Percentiles rank a stretch among this genome's conserved stretches.
Conservation (phyloP, 2,329 filamentous ascomycete genomes). For the Arthrobotrys iridis region DNA sequence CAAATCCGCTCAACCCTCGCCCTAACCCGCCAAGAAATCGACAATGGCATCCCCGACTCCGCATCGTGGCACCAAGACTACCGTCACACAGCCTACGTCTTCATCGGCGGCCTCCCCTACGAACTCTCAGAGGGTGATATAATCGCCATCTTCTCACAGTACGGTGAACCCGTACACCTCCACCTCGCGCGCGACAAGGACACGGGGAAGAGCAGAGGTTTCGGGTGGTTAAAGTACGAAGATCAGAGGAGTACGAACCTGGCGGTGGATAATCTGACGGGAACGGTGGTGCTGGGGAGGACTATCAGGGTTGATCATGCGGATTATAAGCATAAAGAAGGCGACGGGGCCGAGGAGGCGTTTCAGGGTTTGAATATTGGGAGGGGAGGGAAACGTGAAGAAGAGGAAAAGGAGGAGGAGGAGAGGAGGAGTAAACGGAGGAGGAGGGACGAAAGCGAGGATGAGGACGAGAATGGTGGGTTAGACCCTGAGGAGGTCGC, state of each 20-base stretch:
- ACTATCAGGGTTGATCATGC: constrained; percentile 90
- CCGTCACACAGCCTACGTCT: constrained; percentile 94
- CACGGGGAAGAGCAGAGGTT: constrained; percentile 92
- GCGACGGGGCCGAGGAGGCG: constrained; percentile 66
- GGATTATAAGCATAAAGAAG: constrained; percentile 86
- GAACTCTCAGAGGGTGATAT: constrained; percentile 95
- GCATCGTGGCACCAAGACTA: constrained; percentile 71
- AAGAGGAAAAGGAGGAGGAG: constrained; percentile 59
- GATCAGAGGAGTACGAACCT: constrained; percentile 95
- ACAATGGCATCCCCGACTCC: constrained; percentile 72
- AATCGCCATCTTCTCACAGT: constrained; percentile 96
- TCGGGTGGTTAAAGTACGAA: constrained; percentile 97
- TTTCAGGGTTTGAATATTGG: constrained; percentile 69
- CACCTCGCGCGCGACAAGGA: constrained; percentile 95
- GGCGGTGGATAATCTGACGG: constrained; percentile 93
- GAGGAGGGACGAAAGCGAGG: constrained; percentile 60
- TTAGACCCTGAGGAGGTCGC: constrained; percentile 65
- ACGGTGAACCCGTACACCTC: constrained; percentile 90
- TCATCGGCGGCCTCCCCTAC: constrained; percentile 92
- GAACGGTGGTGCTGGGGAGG: constrained; percentile 81
- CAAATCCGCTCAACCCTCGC: constrained; percentile 89
- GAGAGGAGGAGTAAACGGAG: constrained; percentile 60
- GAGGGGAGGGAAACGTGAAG: constrained; percentile 63
- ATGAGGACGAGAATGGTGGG: constrained; percentile 59
- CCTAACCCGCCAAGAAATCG: constrained; percentile 93